Conservation (phyloP, 495 filamentous ascomycete species). For the Rusavskia elegans region DNA sequence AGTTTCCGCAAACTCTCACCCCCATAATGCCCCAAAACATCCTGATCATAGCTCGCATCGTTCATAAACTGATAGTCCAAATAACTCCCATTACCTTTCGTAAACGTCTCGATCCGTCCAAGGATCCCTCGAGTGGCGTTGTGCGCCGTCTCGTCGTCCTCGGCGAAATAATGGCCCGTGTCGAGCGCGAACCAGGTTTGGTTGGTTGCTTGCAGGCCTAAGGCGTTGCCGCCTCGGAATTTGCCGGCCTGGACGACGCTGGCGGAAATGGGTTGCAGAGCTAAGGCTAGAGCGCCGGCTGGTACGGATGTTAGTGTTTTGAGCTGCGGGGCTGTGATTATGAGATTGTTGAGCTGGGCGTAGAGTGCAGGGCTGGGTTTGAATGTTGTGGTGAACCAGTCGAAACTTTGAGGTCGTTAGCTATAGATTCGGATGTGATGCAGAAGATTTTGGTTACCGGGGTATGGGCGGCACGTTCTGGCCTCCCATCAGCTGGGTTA, state of each 20-base stretch:
- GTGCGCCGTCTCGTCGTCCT: constrained; percentile 17
- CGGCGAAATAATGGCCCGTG: constrained; percentile 19
- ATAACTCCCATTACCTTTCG: constrained; percentile 23
- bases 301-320: not conserved
- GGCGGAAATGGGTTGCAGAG: constrained; percentile 31
- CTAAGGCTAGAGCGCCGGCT: constrained; percentile 10
- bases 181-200: constrained; percentile 20
- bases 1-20: constrained; percentile 25
- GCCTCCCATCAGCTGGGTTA: constrained; percentile 28
- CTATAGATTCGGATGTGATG: too few species aligned
- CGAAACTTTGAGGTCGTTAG: too few species aligned
- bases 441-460: not conserved
- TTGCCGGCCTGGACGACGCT: constrained; percentile 21
- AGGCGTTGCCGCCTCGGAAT: constrained; percentile 22
- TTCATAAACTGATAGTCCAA: constrained; percentile 46
- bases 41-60: constrained; percentile 39
- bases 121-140: constrained; percentile 14
- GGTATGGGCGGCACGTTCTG: constrained; percentile 9
- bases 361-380: constrained; percentile 1
- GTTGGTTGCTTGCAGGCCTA: constrained; percentile 23
- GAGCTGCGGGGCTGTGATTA: constrained; percentile 27
- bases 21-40: constrained; percentile 40
- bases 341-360: constrained; percentile 12
- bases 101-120: constrained; percentile 18
- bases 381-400: constrained; percentile 7